Conservation (phyloP, 1,139 yeast species). For the Ogataea hybrid region DNA sequence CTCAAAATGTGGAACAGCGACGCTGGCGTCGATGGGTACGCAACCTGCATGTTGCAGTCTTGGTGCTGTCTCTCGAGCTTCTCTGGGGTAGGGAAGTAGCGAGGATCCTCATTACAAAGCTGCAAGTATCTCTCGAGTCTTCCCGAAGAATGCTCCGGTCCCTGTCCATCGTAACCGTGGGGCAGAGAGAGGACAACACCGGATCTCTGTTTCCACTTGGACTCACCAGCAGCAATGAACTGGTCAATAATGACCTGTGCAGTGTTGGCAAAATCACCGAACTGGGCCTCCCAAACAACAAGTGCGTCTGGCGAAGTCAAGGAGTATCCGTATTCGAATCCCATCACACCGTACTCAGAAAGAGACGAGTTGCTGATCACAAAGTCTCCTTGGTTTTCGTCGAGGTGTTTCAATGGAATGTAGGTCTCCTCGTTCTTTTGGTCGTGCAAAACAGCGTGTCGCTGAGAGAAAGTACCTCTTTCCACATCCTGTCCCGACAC, state of each 20-base stretch:
- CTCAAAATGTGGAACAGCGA: slow-evolving; percentile 95
- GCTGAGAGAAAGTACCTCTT: slow-evolving; percentile 99
- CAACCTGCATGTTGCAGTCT: slow-evolving; percentile 97
- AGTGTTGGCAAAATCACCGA: slow-evolving; percentile 99
- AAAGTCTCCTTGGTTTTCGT: slow-evolving; percentile 82
- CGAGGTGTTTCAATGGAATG: slow-evolving; percentile 80
- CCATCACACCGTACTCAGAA: slow-evolving; percentile 98
- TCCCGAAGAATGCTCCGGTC: slow-evolving; percentile 99
- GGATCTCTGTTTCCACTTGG: slow-evolving; percentile 98
- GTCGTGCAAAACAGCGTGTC: slow-evolving; percentile 98
- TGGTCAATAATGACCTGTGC: slow-evolving; percentile 98
- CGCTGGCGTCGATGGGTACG: slow-evolving; percentile 98
- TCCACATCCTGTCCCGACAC: slow-evolving; percentile 99
- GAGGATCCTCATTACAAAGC: slow-evolving; percentile 93
- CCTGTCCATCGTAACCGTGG: slow-evolving; percentile 99
- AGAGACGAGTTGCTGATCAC: slow-evolving; percentile 92
- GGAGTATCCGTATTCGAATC: slow-evolving; percentile 98
- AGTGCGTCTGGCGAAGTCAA: slow-evolving; percentile 95
- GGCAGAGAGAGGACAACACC: slow-evolving; percentile 95
- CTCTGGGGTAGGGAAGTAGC: slow-evolving; percentile 86
- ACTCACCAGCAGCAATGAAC: slow-evolving; percentile 95
- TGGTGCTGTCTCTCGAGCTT: slow-evolving; percentile 97
- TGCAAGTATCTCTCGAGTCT: slow-evolving; percentile 97
- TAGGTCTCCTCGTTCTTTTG: slow-evolving; percentile 80
- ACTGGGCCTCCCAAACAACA: slow-evolving; percentile 99